phyloP scores from a whole-genome alignment of 176 grass and related monocot genomes.

The Juncus inflexus region DNA sequence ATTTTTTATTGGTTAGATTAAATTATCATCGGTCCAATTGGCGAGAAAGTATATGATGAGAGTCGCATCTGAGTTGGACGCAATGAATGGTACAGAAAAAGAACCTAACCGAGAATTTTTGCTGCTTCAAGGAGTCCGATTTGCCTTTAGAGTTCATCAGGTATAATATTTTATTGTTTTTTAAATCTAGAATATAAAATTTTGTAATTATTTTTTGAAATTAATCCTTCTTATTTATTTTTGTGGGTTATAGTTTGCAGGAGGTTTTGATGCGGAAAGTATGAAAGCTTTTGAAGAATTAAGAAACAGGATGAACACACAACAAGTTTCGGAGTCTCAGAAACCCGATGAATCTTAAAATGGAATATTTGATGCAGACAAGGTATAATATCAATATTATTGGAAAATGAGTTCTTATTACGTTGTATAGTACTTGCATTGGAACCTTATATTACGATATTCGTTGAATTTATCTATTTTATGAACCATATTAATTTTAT shows the following conservation, averaged over 20 bases:
- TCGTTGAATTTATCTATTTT: too few species aligned
- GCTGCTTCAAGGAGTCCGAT: conserved; percentile 91
- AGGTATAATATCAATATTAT: too few species aligned
- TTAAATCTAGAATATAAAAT: neutral
- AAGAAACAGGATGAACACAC: conserved; percentile 48
- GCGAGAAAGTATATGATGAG: conserved; percentile 94
- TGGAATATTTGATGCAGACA: neutral
- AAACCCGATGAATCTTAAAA: conserved; percentile 13
- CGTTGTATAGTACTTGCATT: too few species aligned
- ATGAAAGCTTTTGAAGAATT: conserved; percentile 90
- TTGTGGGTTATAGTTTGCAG: conserved; percentile 53
- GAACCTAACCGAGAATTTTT: conserved; percentile 89
- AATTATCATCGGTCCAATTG: conserved; percentile 88
- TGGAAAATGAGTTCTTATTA: too few species aligned
- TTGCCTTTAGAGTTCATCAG: conserved; percentile 88
- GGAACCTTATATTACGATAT: too few species aligned
- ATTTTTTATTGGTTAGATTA: conserved; percentile 53
- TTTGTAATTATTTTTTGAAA: too few species aligned
- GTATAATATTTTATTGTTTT: conserved; percentile 25
- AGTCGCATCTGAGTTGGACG: conserved; percentile 80
- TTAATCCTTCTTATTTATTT: neutral
- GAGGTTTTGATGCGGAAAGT: conserved; percentile 80
- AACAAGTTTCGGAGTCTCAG: conserved; percentile 17
- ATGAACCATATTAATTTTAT: neutral
- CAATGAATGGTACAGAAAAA: conserved; percentile 59